A percentile compares a stretch with the other conserved stretches of the same genome.
phyloP scores from a whole-genome alignment of 2,329 filamentous ascomycete species.

The Hirsutella thompsonii region DNA sequence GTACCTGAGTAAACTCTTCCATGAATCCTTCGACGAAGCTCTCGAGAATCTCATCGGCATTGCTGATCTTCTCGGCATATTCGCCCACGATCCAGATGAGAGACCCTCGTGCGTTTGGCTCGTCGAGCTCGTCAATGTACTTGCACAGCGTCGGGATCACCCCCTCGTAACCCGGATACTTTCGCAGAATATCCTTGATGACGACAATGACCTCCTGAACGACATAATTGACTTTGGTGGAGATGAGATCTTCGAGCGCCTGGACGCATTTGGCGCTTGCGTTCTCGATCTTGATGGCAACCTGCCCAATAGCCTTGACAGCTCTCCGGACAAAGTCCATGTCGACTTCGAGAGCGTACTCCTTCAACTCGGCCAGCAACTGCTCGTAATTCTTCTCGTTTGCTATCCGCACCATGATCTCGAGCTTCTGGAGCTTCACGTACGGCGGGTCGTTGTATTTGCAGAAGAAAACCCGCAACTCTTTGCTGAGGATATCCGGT shows the following conservation, averaged over 20 bases:
- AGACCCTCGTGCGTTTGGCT: slow-evolving; percentile 78
- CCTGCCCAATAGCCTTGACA: slow-evolving; percentile 92
- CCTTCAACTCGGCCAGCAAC: slow-evolving; percentile 83
- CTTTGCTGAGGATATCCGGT: slow-evolving; percentile 92
- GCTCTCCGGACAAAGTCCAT: slow-evolving; percentile 97
- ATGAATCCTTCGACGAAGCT: slow-evolving; percentile 90
- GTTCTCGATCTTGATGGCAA: slow-evolving; percentile 95
- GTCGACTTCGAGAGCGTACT: slow-evolving; percentile 95
- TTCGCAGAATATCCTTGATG: slow-evolving; percentile 95
- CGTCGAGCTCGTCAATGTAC: slow-evolving; percentile 92
- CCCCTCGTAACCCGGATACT: slow-evolving; percentile 94
- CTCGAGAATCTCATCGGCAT: slow-evolving; percentile 86
- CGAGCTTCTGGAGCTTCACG: slow-evolving; percentile 92
- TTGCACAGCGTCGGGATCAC: slow-evolving; percentile 95
- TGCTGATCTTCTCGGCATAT: slow-evolving; percentile 98
- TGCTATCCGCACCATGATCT: slow-evolving; percentile 98
- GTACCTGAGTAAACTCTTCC: slow-evolving; percentile 88
- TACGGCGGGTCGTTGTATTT: slow-evolving; percentile 99
- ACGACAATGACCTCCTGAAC: slow-evolving; percentile 98
- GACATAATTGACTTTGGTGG: slow-evolving; percentile 97
- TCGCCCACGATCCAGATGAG: slow-evolving; percentile 99
- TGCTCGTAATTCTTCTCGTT: slow-evolving; percentile 96
- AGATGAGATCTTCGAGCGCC: slow-evolving; percentile 82
- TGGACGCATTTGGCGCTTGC: slow-evolving; percentile 94
- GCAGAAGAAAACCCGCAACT: slow-evolving; percentile 97